Evolutionary conservation across 2,329 filamentous ascomycete species (phyloP).

Genomic region (Stylonectria norvegica): DNA sequence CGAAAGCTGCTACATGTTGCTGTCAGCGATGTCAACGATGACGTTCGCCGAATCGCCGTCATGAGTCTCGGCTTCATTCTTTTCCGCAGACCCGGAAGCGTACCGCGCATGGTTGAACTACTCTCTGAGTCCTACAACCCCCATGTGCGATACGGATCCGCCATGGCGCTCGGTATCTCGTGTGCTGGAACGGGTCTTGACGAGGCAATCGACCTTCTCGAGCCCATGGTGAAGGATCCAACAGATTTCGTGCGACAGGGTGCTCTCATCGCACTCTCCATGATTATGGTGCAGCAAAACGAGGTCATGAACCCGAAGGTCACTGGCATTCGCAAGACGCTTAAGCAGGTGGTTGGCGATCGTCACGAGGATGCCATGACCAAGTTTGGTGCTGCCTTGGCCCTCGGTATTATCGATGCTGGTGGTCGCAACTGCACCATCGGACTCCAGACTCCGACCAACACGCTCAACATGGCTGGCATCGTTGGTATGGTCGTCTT

Average conservation of each 20-base stretch:
- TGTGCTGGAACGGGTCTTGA: slow-evolving; percentile 94
- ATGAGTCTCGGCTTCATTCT: slow-evolving; percentile 98
- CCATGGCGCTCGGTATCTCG: slow-evolving; percentile 97
- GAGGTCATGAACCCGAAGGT: slow-evolving; percentile 99
- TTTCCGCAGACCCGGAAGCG: slow-evolving; percentile 94
- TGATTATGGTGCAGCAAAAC: slow-evolving; percentile 99
- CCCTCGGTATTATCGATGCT: slow-evolving; percentile 94
- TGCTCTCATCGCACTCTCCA: slow-evolving; percentile 86
- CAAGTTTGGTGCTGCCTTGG: slow-evolving; percentile 93
- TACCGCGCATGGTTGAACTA: slow-evolving; percentile 97
- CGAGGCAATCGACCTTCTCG: slow-evolving; percentile 92
- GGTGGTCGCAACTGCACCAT: slow-evolving; percentile 98
- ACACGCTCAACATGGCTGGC: slow-evolving; percentile 97
- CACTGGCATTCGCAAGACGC: slow-evolving; percentile 80
- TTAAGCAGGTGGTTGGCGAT: slow-evolving; percentile 91
- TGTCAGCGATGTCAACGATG: slow-evolving; percentile 96
- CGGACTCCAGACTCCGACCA: slow-evolving; percentile 93
- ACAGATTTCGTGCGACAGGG: slow-evolving; percentile 98
- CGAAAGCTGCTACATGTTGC: slow-evolving; percentile 92
- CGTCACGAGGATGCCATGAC: slow-evolving; percentile 99
- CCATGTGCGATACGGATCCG: slow-evolving; percentile 94
- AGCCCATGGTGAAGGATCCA: slow-evolving; percentile 99
- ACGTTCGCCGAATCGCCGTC: slow-evolving; percentile 91
- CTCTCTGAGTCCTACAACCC: slow-evolving; percentile 98
- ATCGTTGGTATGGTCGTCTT: slow-evolving; percentile 98